Evolutionary conservation across 2,329 filamentous ascomycete species (phyloP).

Genomic region (Xylaria sp.): DNA sequence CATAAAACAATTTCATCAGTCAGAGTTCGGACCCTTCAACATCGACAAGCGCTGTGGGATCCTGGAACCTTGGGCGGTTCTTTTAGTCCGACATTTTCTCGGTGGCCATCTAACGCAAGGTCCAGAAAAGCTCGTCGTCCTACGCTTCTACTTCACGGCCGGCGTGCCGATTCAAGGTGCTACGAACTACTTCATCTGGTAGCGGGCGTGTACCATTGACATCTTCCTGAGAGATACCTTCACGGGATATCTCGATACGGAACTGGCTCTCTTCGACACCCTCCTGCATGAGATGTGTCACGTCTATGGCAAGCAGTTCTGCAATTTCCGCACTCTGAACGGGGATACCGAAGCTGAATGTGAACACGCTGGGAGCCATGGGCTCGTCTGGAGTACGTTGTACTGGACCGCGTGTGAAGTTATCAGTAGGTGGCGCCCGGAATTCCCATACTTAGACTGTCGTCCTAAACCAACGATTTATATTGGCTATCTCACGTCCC

Average conservation of each 20-base stretch:
- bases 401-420: background rate
- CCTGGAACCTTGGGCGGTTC: background rate
- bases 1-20: background rate
- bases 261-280: background rate
- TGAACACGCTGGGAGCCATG: background rate
- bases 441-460: background rate
- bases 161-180: background rate
- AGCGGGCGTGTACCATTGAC: background rate
- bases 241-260: background rate
- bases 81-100: background rate
- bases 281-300: background rate
- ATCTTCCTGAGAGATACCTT: background rate
- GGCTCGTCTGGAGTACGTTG: background rate
- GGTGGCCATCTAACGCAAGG: background rate
- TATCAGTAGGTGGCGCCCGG: background rate
- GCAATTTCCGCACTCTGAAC: background rate
- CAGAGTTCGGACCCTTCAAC: background rate
- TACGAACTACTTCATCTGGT: background rate
- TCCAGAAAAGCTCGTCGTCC: background rate
- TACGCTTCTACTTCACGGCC: background rate
- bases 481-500: background rate
- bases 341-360: background rate
- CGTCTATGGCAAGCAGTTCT: background rate
- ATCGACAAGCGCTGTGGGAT: background rate
- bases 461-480: background rate